Base-by-base conservation (phyloP, 2,329 filamentous ascomycete genomes). In the Arthrobotrys sinensis region DNA sequence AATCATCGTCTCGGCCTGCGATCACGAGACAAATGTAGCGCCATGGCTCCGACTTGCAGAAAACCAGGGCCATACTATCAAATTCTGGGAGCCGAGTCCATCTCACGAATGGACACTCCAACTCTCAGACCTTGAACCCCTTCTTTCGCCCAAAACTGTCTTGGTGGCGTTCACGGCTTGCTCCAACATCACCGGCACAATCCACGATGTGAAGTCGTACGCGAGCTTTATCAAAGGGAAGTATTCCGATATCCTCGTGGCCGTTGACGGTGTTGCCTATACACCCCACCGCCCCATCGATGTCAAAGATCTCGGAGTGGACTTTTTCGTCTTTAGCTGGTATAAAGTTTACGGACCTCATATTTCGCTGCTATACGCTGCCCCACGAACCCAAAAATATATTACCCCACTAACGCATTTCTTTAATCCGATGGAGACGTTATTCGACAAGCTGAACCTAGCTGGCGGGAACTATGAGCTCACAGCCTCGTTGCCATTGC, bases 261-360 rank as follows among this genome's bases (percentile, higher is more conserved):
- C 88, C 80, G 91, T 94, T 4, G 93, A 95, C 83, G 92, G 90
- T 1, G 92, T 94, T 0, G 91, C 91, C 2, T 93, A 90, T 81
- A 92, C 92, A 0, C 92, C 92, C 0, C 92, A 95, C 83, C 87
- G 91, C 3, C 86, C 86, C 6, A 84, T 95, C 10, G 90, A 95
- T 82, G 90, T 94, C 3, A 86, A 88, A 80, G 89, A 85, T 0
- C 86, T 93, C 0, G 91, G 88, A 0, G 90, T 91, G 0, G 92
- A 95, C 82, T 90, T 94, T 80, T 95, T 94, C 83, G 85, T 87
- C n/a, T 93, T 94, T 82, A 90, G 88, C 0, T 94, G 92, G 92
- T 94, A 94, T 85, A 95, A 95, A 83, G 89, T 94, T 1, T 94
- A 92, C 82, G 92, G 92, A 0, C 92, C 92, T 0, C 92, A 94